Base-by-base conservation (phyloP, 306 rosid species). In the Astragalus membranaceus region DNA sequence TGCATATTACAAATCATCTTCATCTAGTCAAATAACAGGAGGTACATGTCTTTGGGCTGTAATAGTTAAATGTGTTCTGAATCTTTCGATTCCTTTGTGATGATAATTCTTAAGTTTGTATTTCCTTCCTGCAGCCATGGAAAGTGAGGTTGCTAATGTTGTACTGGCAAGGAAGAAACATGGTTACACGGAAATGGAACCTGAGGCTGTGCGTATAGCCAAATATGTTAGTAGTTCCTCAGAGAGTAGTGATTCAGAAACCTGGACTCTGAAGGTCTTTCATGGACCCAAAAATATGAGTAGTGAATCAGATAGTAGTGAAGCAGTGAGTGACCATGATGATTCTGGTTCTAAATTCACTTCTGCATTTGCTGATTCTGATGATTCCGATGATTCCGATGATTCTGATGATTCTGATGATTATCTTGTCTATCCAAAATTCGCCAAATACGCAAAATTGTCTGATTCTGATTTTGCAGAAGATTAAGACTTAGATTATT, bases 101-200 rank as follows among this genome's bases (percentile, higher is more conserved):
- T 15, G 32, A 16, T 39, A 37, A 5, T 39, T 3, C 42, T 60
- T 4, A n/a, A 29, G 33, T 15, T 23, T 10, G 7, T 70, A 3
- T 71, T 52, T 70, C 29, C 47, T 36, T 64, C 7, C 32, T 20
- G 12, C 82, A 87, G 87, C 58, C 46, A 75, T 82, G 86, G 89
- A 88, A 58, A 47, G 82, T 20, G 97, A 85, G 76, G 87, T 36
- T 75, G 33, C 48, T 88, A 85, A 79, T 88, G 2, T 2, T 23
- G 2, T n/a, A n/a, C n/a, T n/a, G n/a, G n/a, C n/a, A n/a, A n/a
- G n/a, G 88, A 88, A 87, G 82, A 93, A 88, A 46, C 88, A 96
- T 36, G 79, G 94, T 64, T 90, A 85, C 9, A 76, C 74, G 41
- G 80, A 52, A 57, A 78, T 54, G 86, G 70, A 29, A 89, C 75